phyloP scores from a whole-genome alignment of 495 filamentous ascomycete genomes.

The Trichoderma gamsii region DNA sequence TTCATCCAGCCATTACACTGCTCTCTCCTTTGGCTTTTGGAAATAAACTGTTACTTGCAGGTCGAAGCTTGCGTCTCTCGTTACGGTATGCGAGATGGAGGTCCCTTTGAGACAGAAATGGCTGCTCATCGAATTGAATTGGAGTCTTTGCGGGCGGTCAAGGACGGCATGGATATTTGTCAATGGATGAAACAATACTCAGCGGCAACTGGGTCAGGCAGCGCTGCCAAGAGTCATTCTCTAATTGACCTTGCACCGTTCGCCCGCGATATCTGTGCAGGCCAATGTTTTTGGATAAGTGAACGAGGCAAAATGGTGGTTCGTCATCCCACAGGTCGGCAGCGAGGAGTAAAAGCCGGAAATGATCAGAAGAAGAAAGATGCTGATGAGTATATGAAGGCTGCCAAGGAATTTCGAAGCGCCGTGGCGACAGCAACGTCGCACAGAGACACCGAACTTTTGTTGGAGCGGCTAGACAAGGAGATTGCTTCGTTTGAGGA shows the following conservation, averaged over 20 bases:
- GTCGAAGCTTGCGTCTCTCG: not conserved
- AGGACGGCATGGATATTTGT: not conserved
- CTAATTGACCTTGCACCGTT: not conserved
- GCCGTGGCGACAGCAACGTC: not conserved
- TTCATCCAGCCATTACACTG: not conserved
- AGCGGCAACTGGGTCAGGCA: not conserved
- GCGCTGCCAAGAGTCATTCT: not conserved
- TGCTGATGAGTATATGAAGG: not conserved
- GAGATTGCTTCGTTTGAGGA: not conserved
- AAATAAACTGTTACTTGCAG: slow-evolving; percentile 3
- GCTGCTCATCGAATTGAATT: not conserved
- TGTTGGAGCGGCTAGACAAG: not conserved
- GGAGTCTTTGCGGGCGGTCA: not conserved
- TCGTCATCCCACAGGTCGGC: not conserved
- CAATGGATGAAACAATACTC: not conserved
- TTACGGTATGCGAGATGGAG: not conserved
- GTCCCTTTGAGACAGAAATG: not conserved
- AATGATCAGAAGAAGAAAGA: not conserved
- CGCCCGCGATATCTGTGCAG: not conserved
- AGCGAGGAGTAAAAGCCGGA: not conserved
- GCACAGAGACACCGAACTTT: not conserved
- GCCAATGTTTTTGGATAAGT: not conserved
- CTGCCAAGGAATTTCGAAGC: not conserved
- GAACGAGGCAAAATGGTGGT: not conserved
- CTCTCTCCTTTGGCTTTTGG: not conserved